phyloP scores from a whole-genome alignment of 2,329 filamentous ascomycete species.

The Colletotrichum gloeosporioides region DNA sequence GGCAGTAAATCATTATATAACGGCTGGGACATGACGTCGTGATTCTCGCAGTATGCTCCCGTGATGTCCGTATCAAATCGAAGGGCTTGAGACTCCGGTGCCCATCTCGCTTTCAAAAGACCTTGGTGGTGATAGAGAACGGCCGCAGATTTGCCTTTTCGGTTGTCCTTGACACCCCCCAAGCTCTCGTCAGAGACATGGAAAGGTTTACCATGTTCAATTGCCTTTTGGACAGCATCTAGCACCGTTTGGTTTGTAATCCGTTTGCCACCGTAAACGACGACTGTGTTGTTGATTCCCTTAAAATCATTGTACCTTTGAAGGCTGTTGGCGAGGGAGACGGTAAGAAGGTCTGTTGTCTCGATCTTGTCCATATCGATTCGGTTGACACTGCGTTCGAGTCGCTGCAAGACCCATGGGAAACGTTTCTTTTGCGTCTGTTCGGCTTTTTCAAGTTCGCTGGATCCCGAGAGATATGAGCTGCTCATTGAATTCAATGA shows the following conservation, averaged over 20 bases:
- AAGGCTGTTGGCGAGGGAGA: neutral
- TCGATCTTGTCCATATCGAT: neutral
- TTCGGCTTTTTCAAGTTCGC: neutral
- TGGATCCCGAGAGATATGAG: neutral
- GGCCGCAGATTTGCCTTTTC: neutral
- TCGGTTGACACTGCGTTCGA: neutral
- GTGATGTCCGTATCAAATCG: neutral
- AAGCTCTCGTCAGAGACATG: neutral
- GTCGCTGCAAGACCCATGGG: neutral
- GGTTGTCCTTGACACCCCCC: neutral
- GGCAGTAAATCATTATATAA: neutral
- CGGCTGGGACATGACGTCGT: neutral
- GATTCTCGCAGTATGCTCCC: neutral
- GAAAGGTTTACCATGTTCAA: neutral
- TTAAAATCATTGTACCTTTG: neutral
- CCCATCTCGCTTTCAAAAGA: neutral
- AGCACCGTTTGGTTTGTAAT: neutral
- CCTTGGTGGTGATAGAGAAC: neutral
- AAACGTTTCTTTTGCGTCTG: neutral
- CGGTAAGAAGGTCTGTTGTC: neutral
- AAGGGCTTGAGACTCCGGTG: neutral
- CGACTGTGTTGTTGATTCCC: neutral
- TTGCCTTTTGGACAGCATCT: neutral
- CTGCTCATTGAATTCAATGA: neutral
- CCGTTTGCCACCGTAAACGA: neutral